Base-by-base conservation (phyloP, 2,329 filamentous ascomycete genomes). In the Colletotrichum musae region DNA sequence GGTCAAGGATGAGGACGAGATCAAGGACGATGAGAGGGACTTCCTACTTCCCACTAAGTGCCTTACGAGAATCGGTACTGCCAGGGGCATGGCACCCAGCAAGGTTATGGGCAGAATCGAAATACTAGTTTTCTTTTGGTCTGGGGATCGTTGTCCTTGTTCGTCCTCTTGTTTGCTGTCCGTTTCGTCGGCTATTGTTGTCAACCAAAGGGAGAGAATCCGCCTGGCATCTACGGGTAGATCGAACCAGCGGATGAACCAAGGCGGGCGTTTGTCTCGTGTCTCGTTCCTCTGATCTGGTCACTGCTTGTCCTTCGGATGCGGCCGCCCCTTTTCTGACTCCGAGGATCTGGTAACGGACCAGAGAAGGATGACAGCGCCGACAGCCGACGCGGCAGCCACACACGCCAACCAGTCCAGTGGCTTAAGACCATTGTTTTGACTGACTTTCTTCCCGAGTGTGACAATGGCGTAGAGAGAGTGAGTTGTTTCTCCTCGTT, bases 331-430 rank as follows among this genome's bases (percentile, higher is more conserved):
- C 39, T 58, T 58, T 45, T n/a, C 13, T 52, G 47, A 39, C 47
- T 54, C 65, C 59, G 60, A 68, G 36, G 26, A 53, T 53, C 26
- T 58, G 65, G 59, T 64, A 58, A 32, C 32, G 9, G 28, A 28
- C n/a, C n/a, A 26, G 60, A 26, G 60, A 12, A n/a, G 21, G 36
- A 32, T 18, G 39, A 43, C 26, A 50, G 15, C 47, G 47, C 53
- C 47, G 53, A 36, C 26, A 16, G 18, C 45, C 47, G 39, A 39
- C n/a, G 32, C n/a, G 24, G n/a, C 41, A 36, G 36, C 15, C 9
- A 12, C 43, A 13, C 24, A 26, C 39, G n/a, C 13, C 51, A 39
- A 24, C 45, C 28, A 18, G 26, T 28, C 24, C 24, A n/a, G 45
- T 13, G 53, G n/a, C 32, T 57, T 13, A 47, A 50, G 54, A 48